Evolutionary conservation across 2,329 filamentous ascomycete genomes (phyloP), one percentile per base, ranked within the genome.

Genomic region (Talaromyces sp.): DNA sequence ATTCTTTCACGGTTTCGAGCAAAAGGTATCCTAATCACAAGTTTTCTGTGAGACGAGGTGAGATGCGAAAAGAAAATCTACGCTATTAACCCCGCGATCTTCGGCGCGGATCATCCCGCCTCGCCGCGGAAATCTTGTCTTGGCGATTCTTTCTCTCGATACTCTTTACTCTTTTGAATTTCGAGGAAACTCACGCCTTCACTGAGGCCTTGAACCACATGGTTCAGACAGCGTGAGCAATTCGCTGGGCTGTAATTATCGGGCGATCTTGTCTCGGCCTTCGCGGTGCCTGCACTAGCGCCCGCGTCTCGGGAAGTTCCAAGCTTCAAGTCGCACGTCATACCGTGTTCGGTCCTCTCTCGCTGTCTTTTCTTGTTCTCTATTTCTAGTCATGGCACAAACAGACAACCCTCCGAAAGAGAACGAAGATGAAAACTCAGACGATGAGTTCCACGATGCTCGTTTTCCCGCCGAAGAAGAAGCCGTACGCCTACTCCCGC

Each of bases 401-500:
- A 12, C 46, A n/a, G 19, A 26, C 3, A 2, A 14, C 31, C 46
- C 2, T 35, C 58, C 17, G 35, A 62, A 3, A 38, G 24, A 17
- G 54, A 63, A 19, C 48, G 61, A 58, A 52, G 66, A 63, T 7
- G 72, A 65, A 29, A 70, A 72, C 11, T 73, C 70, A 31, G 75
- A 75, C 31, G 71, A 71, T n/a, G 73, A 74, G 14, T 76, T 77
- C 57, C 73, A 76, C 63, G 75, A 77, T 69, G 74, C 75, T 5
- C 74, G 72, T 21, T 80, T 80, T 62, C 72, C 77, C 17, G 70
- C 76, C 1, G 75, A 79, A 35, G 79, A 81, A 71, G 79, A 81
- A 74, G 71, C 74, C 61, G 76, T 79, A 65, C 69, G 76, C 67
- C 51, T 3, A 1, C 43, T 41, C 12, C 11, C 46, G 26, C 17